Conservation (phyloP, 139 green algal genomes). For the Chlamydomonas eustigma region DNA sequence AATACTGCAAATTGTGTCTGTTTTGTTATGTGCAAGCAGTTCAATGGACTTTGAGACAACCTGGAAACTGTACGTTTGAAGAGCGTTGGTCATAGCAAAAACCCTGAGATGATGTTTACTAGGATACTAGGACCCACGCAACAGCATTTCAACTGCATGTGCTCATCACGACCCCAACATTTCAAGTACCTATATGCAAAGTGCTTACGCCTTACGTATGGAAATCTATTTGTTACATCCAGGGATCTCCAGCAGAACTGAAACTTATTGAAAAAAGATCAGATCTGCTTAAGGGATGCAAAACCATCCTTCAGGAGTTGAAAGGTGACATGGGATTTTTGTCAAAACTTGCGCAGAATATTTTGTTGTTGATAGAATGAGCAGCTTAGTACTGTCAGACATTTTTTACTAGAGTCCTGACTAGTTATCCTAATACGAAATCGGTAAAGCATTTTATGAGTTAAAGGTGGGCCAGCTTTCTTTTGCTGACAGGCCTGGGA, state of each 20-base stretch:
- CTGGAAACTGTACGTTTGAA: too few relatives aligned
- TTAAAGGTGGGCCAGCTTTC: too few relatives aligned
- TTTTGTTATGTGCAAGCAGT: too few relatives aligned
- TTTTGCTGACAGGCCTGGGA: background rate
- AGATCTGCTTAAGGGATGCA: background rate
- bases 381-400: too few relatives aligned
- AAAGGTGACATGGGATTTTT: constrained; percentile 1
- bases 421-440: too few relatives aligned
- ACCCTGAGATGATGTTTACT: background rate
- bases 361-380: too few relatives aligned
- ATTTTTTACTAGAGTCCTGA: too few relatives aligned
- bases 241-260: background rate
- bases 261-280: background rate
- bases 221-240: too few relatives aligned
- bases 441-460: too few relatives aligned
- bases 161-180: background rate
- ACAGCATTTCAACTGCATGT: background rate
- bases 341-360: background rate
- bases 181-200: background rate
- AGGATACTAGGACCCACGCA: background rate
- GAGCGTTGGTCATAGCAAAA: too few relatives aligned
- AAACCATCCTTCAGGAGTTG: background rate
- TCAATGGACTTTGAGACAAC: too few relatives aligned
- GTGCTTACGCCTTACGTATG: background rate
- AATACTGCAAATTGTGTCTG: too few relatives aligned